phyloP scores from a whole-genome alignment of 1,284 basidiomycete species.

The Chalciporus sp. region DNA sequence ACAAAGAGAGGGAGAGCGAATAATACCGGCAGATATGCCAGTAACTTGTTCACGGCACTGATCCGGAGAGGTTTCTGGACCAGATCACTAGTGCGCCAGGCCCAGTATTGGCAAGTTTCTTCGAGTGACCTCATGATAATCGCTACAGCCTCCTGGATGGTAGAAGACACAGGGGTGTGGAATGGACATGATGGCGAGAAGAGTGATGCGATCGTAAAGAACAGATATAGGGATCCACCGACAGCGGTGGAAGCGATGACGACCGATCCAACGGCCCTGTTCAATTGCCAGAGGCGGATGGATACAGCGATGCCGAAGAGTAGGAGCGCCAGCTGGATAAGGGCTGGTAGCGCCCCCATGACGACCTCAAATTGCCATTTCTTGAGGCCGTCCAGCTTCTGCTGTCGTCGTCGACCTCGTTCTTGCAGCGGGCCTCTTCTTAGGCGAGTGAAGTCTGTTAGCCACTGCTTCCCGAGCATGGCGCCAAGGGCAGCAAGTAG shows the following conservation, averaged over 20 bases:
- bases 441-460: slow-evolving; percentile 1
- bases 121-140: slow-evolving; percentile 4
- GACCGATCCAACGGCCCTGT: slow-evolving; percentile 9
- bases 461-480: slow-evolving; percentile 13
- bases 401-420: slow-evolving; percentile 16
- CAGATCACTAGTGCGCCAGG: background rate
- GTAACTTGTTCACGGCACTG: background rate
- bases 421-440: too few species aligned
- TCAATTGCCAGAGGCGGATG: slow-evolving; percentile 11
- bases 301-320: slow-evolving; percentile 14
- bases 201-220: slow-evolving; percentile 15
- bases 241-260: slow-evolving; percentile 7
- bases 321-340: slow-evolving; percentile 20
- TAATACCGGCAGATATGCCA: background rate
- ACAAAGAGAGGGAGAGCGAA: background rate
- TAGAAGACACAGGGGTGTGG: slow-evolving; percentile 16
- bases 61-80: background rate
- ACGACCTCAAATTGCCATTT: slow-evolving; percentile 14
- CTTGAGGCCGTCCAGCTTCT: slow-evolving; percentile 18
- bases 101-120: slow-evolving; percentile 7
- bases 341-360: slow-evolving; percentile 12
- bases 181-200: slow-evolving; percentile 15
- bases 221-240: slow-evolving; percentile 12
- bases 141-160: background rate
- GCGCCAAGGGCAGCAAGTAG: slow-evolving; percentile 13